A percentile compares a stretch with the other conserved stretches of the same genome.
Evolutionary conservation across 192 early-diverging fungal genomes (phyloP).

Genomic region (Geranomyces variabilis): DNA sequence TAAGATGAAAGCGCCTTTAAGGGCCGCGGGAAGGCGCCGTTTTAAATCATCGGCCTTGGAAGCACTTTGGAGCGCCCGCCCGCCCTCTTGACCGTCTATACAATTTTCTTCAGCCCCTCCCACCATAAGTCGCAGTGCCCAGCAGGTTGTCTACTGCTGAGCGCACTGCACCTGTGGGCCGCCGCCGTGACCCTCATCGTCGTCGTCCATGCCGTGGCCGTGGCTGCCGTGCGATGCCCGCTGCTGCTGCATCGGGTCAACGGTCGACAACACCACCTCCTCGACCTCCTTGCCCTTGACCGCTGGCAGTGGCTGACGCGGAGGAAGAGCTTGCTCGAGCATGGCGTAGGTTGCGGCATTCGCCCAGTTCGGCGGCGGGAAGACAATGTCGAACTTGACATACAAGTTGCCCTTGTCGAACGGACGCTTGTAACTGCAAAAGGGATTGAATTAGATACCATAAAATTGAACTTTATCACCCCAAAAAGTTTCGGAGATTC

Average conservation of each 20-base stretch:
- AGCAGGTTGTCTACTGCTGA: conserved; percentile 75
- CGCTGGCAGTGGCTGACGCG: conserved; percentile 59
- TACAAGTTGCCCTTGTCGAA: conserved; percentile 90
- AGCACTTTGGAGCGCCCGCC: no score
- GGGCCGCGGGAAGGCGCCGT: no score
- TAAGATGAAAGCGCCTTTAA: no score
- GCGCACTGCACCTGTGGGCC: conserved; percentile 93
- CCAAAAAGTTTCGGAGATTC: no score
- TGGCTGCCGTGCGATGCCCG: conserved; percentile 49
- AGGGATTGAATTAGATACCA: neutral
- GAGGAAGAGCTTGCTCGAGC: conserved; percentile 83
- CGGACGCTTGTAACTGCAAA: conserved; percentile 55
- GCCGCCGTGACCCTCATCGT: conserved; percentile 60
- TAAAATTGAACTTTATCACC: no score
- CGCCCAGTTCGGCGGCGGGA: conserved; percentile 88
- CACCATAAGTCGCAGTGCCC: no score
- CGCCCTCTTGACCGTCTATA: no score
- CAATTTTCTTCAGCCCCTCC: no score
- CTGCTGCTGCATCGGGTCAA: conserved; percentile 74
- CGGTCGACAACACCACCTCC: conserved; percentile 78
- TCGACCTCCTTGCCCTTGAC: conserved; percentile 69
- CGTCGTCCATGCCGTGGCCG: conserved; percentile 58
- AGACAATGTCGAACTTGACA: conserved; percentile 89
- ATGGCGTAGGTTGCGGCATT: conserved; percentile 66
- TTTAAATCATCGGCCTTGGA: no score